Conservation (phyloP, 495 filamentous ascomycete genomes). For the Penicillium pulvis region DNA sequence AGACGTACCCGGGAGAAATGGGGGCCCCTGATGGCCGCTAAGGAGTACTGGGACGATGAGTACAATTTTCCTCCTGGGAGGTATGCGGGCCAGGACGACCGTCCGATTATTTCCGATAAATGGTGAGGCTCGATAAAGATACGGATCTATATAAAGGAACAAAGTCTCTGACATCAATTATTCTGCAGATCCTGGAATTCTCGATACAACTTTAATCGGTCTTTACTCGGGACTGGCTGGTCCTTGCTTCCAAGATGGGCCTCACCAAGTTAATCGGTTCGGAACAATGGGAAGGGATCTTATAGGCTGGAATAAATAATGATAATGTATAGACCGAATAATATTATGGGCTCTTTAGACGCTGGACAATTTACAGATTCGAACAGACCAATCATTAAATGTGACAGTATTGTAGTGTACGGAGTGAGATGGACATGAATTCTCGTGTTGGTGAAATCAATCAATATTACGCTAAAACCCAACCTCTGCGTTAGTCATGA, state of each 20-base stretch:
- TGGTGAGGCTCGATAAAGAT: neutral
- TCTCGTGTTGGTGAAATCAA: no score
- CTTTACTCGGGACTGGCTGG: neutral
- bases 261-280: neutral
- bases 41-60: conserved; percentile 29
- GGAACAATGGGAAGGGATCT: neutral
- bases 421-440: neutral
- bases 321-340: neutral
- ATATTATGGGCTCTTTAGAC: neutral
- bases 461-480: no score
- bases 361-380: neutral
- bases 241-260: neutral
- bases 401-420: neutral
- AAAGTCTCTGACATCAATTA: neutral
- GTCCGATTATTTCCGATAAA: neutral
- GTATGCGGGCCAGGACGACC: conserved; percentile 29
- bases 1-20: conserved; percentile 25
- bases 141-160: neutral
- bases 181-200: neutral
- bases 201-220: neutral
- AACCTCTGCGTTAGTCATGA: no score
- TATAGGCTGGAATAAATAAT: neutral
- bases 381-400: neutral
- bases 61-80: conserved; percentile 34
- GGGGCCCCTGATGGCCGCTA: conserved; percentile 31